Evolutionary conservation across 495 filamentous ascomycete genomes (phyloP), one percentile per base, ranked within the genome.

Genomic region (Trichoderma asperelloides): DNA sequence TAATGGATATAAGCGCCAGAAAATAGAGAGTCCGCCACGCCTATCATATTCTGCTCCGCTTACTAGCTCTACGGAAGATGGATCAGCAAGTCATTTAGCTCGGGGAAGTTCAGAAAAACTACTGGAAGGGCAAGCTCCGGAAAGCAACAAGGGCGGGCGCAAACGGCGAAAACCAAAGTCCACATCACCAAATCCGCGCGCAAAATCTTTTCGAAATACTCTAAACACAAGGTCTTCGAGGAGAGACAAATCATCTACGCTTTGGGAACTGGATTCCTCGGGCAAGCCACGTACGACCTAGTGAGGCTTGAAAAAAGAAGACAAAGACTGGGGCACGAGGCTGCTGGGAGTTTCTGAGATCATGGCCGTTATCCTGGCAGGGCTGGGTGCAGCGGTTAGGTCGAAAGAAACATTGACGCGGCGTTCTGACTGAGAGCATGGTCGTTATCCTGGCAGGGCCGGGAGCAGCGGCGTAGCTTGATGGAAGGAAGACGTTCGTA

Each of bases 371-470:
- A 60, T 60, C 55, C 55, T 60, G 55, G 27, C 55, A 60, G 55
- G 55, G 55, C 27, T 30, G 55, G 55, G 55, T 60, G 55, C 55
- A 60, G 55, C 55, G 55, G 25, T 30, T 60, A 60, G 55, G 2
- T 30, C 55, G 25, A 47, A 21, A 60, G 55, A 60, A 60, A 60
- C 55, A 13, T 15, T 13, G 55, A 18, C 55, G 9, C 25, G 16
- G 23, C 23, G 27, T 60, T 37, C 55, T 21, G 25, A 30, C 8
- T 12, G 55, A 60, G 25, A 33, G 55, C 55, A 60, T 60, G 55
- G 55, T 60, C 55, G 55, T 60, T 60, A 60, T 60, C 55, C 55
- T 30, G 55, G 27, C 55, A 60, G 55, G 55, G 55, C 27, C n/a
- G 55, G 55, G 55, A 30, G 55, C 55, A 60, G 55, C 55, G 55